These are phyloP conservation scores for Pelomyxa schiedti DNA, from an alignment of 78 protist species.

Conservation along the genomic window DNA sequence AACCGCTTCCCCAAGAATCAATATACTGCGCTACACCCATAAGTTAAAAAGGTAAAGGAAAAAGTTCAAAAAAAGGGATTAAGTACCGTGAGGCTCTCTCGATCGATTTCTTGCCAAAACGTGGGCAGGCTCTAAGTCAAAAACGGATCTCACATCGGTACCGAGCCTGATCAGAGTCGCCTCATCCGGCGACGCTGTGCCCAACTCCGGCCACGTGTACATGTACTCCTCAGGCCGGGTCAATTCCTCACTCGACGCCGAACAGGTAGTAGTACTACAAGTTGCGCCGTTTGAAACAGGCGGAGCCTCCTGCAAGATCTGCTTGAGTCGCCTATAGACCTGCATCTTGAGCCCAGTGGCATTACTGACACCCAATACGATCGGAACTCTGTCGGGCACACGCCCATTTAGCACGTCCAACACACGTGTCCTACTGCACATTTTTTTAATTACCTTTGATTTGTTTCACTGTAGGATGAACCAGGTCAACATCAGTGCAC, in stretches of 20 bases:
- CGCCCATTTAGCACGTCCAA: neutral
- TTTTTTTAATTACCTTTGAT: too few relatives aligned
- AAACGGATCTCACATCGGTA: neutral
- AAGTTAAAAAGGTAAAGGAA: neutral
- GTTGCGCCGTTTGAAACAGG: neutral
- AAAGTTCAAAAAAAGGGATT: neutral
- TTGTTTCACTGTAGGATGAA: too few relatives aligned
- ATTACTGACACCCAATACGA: neutral
- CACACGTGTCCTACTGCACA: neutral
- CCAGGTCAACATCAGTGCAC: too few relatives aligned
- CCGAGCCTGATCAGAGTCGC: neutral
- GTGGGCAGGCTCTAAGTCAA: neutral
- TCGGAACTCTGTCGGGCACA: neutral
- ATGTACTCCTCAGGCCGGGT: neutral
- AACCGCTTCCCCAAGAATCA: neutral
- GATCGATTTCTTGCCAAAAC: neutral
- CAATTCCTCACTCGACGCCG: too few relatives aligned
- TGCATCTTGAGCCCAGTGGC: neutral
- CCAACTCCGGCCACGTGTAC: neutral
- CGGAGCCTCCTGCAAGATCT: neutral
- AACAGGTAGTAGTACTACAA: too few relatives aligned
- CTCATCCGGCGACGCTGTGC: neutral
- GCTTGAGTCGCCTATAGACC: neutral
- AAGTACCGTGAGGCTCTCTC: neutral
- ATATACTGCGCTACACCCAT: neutral